Evolutionary conservation across 306 rosid genomes (phyloP), one percentile per base, ranked within the genome.

Genomic region (Sphenostylis stenocarpa): DNA sequence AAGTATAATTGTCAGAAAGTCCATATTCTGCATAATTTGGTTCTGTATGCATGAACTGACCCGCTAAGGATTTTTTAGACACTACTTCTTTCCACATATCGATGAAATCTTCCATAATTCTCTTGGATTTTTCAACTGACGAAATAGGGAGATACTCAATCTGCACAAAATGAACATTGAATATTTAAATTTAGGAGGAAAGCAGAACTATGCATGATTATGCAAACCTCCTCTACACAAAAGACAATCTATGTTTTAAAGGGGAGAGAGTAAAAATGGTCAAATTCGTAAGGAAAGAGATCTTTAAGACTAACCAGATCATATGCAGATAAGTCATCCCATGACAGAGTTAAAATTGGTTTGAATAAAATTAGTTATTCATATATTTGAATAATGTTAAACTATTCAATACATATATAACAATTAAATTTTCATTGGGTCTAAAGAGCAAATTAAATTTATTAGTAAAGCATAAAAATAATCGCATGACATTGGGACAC

Each of bases 101-200:
- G 61, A 92, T 70, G 84, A 95, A 92, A 75, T 88, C 97, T 74
- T 87, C 99, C 92, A 95, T 83, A 20, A 92, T 58, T 81, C 83
- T 93, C 84, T 81, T 87, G 6, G 89, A 84, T 76, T 90, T 92
- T 71, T 90, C 96, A 49, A 90, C 83, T 10, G 97, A 95, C 48
- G 97, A 92, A 57, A 89, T 68, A 41, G 97, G 97, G 16, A 90
- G 92, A 85, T 95, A 92, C 88, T 92, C 97, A 38, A 92, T 82
- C 97, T 95, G 84, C 80, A 81, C 16, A 85, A 36, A 44, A 67
- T 13, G 16, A 41, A 33, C 38, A 68, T 47, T 43, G 45, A 24
- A 17, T 61, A 16, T 23, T 51, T 34, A 70, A 61, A 48, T 62
- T 71, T 41, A 49, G 44, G 0, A 19, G 13, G 60, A 6, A 61